phyloP scores from a whole-genome alignment of 2,329 filamentous ascomycete species.

The Ascochyta koolunga region DNA sequence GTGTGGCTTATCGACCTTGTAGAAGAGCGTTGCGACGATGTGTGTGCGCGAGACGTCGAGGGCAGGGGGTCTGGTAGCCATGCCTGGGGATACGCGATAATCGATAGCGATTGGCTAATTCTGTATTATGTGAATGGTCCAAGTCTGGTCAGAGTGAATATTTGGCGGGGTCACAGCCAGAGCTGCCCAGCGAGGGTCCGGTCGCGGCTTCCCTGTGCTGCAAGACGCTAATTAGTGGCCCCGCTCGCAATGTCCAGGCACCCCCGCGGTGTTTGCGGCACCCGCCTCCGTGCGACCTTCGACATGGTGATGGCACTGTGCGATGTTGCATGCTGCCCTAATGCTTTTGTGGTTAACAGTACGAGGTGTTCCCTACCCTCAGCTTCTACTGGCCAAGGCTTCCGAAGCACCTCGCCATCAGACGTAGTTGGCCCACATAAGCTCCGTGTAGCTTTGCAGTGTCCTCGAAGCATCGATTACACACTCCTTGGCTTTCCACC shows the following conservation, averaged over 20 bases:
- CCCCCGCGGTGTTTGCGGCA: slow-evolving; percentile 8
- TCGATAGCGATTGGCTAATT: neutral
- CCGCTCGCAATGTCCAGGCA: slow-evolving; percentile 6
- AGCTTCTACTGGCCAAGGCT: neutral
- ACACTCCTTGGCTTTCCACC: neutral
- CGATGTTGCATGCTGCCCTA: slow-evolving; percentile 1
- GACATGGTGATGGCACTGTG: neutral
- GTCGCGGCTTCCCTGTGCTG: slow-evolving; percentile 5
- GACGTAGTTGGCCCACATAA: neutral
- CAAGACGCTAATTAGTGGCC: slow-evolving; percentile 12
- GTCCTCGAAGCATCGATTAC: neutral
- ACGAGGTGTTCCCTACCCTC: slow-evolving; percentile 1
- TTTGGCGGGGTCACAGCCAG: slow-evolving; percentile 10
- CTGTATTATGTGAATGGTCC: neutral
- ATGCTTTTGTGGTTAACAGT: slow-evolving; percentile 5
- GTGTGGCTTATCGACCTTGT: slow-evolving; percentile 42
- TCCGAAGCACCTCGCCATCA: neutral
- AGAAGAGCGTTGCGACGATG: slow-evolving; percentile 48
- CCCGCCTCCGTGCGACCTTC: neutral
- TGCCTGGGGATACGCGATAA: neutral
- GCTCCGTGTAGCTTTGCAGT: neutral
- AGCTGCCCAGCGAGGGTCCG: slow-evolving; percentile 9
- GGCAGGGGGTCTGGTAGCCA: slow-evolving; percentile 25
- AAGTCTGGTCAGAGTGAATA: slow-evolving; percentile 3
- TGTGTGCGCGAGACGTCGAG: slow-evolving; percentile 29